These are phyloP conservation scores for Amanita pallidorosea DNA, from an alignment of 768 basidiomycete species.

Conservation along the genomic window DNA sequence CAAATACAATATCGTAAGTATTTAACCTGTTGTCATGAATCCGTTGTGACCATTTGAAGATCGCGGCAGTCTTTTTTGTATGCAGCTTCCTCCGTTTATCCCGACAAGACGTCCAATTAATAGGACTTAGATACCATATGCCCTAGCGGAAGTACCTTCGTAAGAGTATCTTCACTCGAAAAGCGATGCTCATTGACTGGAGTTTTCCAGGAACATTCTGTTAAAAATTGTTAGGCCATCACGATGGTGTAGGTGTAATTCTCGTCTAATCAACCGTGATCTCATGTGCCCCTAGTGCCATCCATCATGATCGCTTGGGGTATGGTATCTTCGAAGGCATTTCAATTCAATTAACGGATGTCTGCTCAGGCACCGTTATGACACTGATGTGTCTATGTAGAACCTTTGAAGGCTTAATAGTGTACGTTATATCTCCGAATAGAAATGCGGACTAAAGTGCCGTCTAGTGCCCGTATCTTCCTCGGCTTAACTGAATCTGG, in stretches of 20 bases:
- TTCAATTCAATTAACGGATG: not conserved
- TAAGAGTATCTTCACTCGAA: slow-evolving; percentile 5
- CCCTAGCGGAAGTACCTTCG: slow-evolving; percentile 19
- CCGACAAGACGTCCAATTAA: not conserved
- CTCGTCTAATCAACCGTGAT: not conserved
- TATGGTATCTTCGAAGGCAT: not conserved
- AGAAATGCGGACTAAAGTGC: not conserved
- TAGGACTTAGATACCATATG: slow-evolving; percentile 15
- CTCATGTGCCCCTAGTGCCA: slow-evolving; percentile 10
- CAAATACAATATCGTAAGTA: slow-evolving; percentile 16
- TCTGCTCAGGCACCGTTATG: slow-evolving; percentile 14
- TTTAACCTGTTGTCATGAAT: not conserved
- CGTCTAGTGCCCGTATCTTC: slow-evolving; percentile 24
- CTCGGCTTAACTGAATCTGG: slow-evolving; percentile 30
- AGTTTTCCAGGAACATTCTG: slow-evolving; percentile 12
- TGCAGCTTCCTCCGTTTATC: not conserved
- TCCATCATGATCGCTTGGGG: slow-evolving; percentile 19
- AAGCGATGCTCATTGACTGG: not conserved
- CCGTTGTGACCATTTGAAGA: slow-evolving; percentile 2
- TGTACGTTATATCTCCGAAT: slow-evolving; percentile 6
- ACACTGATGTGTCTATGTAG: slow-evolving; percentile 18
- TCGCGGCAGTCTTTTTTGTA: slow-evolving; percentile 18
- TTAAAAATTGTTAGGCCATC: slow-evolving; percentile 17
- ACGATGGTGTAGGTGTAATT: slow-evolving; percentile 14
- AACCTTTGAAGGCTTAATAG: slow-evolving; percentile 14